phyloP scores from a whole-genome alignment of 176 grass and related monocot species.

The Paspalum notatum region DNA sequence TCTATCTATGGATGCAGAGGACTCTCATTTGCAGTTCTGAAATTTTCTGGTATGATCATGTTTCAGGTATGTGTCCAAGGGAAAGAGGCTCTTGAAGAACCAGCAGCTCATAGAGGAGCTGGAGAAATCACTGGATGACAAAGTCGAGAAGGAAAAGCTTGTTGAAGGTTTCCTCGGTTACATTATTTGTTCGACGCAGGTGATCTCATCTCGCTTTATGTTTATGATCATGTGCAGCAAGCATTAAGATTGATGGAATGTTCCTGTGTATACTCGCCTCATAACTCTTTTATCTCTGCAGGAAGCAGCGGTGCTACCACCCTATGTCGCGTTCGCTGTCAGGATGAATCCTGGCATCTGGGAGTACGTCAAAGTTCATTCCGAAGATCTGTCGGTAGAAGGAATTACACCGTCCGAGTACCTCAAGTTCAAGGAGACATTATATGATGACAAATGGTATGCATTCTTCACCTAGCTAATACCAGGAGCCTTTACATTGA shows the following conservation, averaged over 20 bases:
- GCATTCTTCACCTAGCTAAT: not conserved
- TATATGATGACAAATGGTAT: constrained; percentile 89
- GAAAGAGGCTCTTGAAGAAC: constrained; percentile 89
- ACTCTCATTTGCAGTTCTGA: constrained; percentile 9
- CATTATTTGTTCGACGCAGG: constrained; percentile 90
- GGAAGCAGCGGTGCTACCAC: constrained; percentile 94
- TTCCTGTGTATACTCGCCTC: not conserved
- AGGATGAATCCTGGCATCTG: constrained; percentile 87
- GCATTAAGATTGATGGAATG: not conserved
- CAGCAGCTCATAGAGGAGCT: constrained; percentile 81
- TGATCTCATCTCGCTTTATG: constrained; percentile 33
- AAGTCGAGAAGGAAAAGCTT: constrained; percentile 79
- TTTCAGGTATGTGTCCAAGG: constrained; percentile 83
- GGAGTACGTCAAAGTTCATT: constrained; percentile 86
- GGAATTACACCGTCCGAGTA: constrained; percentile 81
- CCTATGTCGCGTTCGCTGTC: constrained; percentile 76
- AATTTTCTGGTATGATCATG: not conserved
- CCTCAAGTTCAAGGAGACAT: constrained; percentile 80
- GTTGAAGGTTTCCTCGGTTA: constrained; percentile 88
- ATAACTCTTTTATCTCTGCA: constrained; percentile 41
- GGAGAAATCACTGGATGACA: constrained; percentile 92
- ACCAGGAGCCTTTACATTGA: not conserved
- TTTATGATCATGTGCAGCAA: not conserved
- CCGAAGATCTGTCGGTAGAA: constrained; percentile 76
- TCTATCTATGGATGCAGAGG: not conserved